Evolutionary conservation across 805 yeast species (phyloP).

Genomic region (Metschnikowia drakensbergensis): DNA sequence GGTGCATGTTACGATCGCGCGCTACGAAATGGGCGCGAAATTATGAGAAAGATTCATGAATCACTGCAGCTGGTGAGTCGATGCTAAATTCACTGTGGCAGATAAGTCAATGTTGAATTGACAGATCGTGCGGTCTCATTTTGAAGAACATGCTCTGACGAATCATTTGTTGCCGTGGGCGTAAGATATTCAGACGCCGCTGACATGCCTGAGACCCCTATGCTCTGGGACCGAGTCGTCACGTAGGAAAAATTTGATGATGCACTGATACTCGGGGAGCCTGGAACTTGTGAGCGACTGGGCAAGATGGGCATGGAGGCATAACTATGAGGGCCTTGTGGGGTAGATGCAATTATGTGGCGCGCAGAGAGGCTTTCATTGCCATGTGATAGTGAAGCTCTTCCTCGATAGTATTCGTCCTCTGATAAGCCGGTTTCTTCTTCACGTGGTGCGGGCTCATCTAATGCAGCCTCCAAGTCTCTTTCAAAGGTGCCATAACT

Average conservation of each 20-base stretch:
- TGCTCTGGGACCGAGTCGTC: background rate
- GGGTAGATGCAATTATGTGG: background rate
- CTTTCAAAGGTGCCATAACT: slow-evolving; percentile 9
- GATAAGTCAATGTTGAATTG: background rate
- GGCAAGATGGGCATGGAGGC: slow-evolving; percentile 2
- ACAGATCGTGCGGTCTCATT: background rate
- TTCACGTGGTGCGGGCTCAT: background rate
- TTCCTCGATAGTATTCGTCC: background rate
- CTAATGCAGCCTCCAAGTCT: slow-evolving; percentile 10
- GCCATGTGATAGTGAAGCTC: background rate
- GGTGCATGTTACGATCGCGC: background rate
- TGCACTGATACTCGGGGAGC: background rate
- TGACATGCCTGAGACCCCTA: background rate
- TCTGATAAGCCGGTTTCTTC: background rate
- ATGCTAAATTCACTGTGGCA: background rate
- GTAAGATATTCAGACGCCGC: slow-evolving; percentile 4
- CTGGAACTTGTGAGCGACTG: background rate
- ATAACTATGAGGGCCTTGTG: background rate
- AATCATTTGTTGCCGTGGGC: background rate
- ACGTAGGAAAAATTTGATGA: background rate
- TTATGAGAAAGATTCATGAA: too few species aligned
- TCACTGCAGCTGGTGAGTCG: too few species aligned
- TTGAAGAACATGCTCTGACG: background rate
- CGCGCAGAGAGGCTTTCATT: background rate
- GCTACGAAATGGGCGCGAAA: background rate